Evolutionary conservation across 257 asterid genomes (phyloP), one percentile per base, ranked within the genome.

Genomic region (Craterostigma plantagineum): DNA sequence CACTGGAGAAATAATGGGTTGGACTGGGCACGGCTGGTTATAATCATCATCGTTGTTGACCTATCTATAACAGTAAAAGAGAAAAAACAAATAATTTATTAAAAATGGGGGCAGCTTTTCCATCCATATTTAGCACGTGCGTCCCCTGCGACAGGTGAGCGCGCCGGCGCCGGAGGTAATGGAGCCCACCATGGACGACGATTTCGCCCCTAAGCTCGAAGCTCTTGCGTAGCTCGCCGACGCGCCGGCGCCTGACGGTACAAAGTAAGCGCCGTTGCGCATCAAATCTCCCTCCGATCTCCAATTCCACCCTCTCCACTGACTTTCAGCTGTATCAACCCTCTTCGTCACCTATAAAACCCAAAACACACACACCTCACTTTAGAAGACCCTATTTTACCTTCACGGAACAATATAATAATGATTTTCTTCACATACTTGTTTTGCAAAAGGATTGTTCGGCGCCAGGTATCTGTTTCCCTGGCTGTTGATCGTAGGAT

Each of bases 231-330:
- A 84, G 75, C 78, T 84, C 33, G 82, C 81, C 3, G 92, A 72
- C 52, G 96, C 93, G 46, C 96, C 93, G 15, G 93, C 93, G 14
- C 96, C 96, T 4, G 96, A 84, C 34, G 90, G 73, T 41, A 76
- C 72, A 68, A 84, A 84, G 61, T 84, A 84, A 41, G 96, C 96
- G 9, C 96, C 96, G 9, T 84, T 84, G 9, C 74, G 77, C 93
- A 77, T 80, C 45, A 84, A 72, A 36, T 84, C 96, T 5, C 96
- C 96, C 35, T 72, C 92, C 7, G 96, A 84, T 36, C 96, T 80
- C 96, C 96, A 84, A 58, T 84, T 84, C 96, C 96, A 84, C 0
- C 79, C 76, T 63, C 64, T 72, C 93, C 93, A 84, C 33, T 68
- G 67, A 34, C 60, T 46, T 53, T 61, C 53, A 44, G 54, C 60